Base-by-base conservation (phyloP, 2,329 filamentous ascomycete genomes). In the Botrytis porri region DNA sequence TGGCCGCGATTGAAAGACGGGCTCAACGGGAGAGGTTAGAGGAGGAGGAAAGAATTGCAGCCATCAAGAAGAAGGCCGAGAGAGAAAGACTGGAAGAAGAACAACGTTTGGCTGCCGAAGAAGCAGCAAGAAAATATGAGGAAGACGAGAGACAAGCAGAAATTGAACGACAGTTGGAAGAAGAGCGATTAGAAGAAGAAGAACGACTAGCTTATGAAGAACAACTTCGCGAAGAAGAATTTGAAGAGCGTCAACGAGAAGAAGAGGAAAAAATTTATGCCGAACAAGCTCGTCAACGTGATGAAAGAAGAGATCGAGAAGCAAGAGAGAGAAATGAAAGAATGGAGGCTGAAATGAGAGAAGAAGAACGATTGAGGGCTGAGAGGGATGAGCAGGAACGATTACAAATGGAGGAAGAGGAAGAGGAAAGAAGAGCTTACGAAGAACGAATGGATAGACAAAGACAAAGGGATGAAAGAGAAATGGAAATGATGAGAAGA, bases 391-490 rank as follows among this genome's bases (percentile, higher is more conserved):
- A 72, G 41, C 37, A 72, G 29, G 70, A 67, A 59, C 51, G 62
- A 29, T 48, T 72, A n/a, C 57, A 73, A 59, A 65, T 69, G 37
- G 70, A 73, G 14, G 66, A 73, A 16, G 73, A 72, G 45, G 70
- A 73, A 9, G 64, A 73, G n/a, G 66, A 73, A 41, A 54, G 69
- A 32, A 71, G 72, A 14, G 66, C 67, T 3, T 59, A 70, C 6
- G 35, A 71, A n/a, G 71, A 69, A 25, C 25, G 67, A 37, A 45
- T 22, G 0, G 62, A 64, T 20, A 64, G 65, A 45, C 41, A 72
- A 63, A 43, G 39, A 22, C 57, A 45, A 74, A 29, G 60, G 22
- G 73, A 73, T 37, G 60, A 54, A 48, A 48, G 39, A 16, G 59
- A 61, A 43, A 61, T 43, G 57, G 71, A 73, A 62, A 60, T 51